Evolutionary conservation across 345 rosid genomes (phyloP).

Genomic region (Salix suchowensis): DNA sequence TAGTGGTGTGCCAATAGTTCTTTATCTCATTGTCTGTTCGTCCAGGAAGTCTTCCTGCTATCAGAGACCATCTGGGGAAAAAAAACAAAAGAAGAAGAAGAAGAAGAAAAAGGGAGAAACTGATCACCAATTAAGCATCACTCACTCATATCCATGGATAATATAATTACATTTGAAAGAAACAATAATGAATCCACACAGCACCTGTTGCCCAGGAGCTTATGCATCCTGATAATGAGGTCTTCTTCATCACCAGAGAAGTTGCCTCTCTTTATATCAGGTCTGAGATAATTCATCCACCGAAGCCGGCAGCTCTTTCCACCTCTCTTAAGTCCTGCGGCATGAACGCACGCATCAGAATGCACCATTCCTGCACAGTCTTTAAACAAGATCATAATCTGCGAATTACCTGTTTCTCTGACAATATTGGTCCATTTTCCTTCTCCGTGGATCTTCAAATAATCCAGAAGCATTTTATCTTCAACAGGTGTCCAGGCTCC

Average conservation of each 20-base stretch:
- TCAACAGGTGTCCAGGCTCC: slow-evolving; percentile 35
- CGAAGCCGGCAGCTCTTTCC: slow-evolving; percentile 36
- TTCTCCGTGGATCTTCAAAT: slow-evolving; percentile 26
- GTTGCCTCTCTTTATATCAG: slow-evolving; percentile 33
- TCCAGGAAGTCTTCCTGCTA: slow-evolving; percentile 43
- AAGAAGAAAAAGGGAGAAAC: not conserved
- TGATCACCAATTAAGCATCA: not conserved
- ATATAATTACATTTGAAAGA: not conserved
- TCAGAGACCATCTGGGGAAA: slow-evolving; percentile 32
- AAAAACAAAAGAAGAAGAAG: too few relatives aligned
- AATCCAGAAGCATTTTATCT: slow-evolving; percentile 28
- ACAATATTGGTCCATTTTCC: slow-evolving; percentile 32
- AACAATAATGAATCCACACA: not conserved
- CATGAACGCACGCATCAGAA: too few relatives aligned
- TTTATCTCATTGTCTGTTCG: slow-evolving; percentile 44
- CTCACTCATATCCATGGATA: not conserved
- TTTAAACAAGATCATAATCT: too few relatives aligned
- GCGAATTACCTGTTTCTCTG: slow-evolving; percentile 18
- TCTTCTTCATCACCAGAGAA: slow-evolving; percentile 31
- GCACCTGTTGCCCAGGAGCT: slow-evolving; percentile 39
- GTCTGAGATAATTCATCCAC: slow-evolving; percentile 34
- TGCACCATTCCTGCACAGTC: not conserved
- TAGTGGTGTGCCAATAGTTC: slow-evolving; percentile 41
- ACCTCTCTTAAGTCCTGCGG: slow-evolving; percentile 33
- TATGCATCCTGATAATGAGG: slow-evolving; percentile 37